Evolutionary conservation across 2,329 filamentous ascomycete species (phyloP).

Genomic region (Alternaria sp.): DNA sequence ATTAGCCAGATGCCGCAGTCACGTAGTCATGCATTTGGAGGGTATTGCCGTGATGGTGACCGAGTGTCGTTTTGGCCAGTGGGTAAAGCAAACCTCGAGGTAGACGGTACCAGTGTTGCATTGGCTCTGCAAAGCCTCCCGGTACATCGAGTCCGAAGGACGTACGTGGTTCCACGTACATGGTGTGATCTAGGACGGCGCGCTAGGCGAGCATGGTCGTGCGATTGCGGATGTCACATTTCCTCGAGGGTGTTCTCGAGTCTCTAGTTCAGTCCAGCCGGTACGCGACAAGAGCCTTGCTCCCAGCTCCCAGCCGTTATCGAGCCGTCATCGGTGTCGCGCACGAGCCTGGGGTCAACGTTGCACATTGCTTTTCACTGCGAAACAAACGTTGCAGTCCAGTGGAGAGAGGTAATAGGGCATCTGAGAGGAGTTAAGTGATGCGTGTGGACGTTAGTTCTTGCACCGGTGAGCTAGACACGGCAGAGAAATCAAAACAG

Average conservation of each 20-base stretch:
- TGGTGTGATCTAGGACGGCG: neutral
- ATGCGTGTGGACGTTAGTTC: neutral
- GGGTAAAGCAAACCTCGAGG: conserved; percentile 10
- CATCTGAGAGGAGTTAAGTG: neutral
- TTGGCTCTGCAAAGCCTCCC: conserved; percentile 1
- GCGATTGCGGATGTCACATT: conserved; percentile 9
- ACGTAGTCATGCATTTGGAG: conserved; percentile 13
- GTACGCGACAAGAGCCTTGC: neutral
- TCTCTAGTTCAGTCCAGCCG: neutral
- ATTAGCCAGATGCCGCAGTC: conserved; percentile 3
- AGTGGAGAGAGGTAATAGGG: neutral
- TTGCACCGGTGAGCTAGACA: neutral
- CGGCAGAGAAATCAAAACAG: neutral
- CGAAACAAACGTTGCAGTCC: neutral
- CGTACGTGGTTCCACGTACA: conserved; percentile 5
- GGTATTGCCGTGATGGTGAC: conserved; percentile 4
- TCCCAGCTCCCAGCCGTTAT: neutral
- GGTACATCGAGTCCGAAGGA: conserved; percentile 7
- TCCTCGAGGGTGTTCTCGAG: conserved; percentile 11
- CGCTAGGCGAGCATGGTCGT: neutral
- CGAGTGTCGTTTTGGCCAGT: neutral
- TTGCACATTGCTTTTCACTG: neutral
- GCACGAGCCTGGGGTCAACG: conserved; percentile 8
- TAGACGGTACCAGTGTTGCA: neutral
- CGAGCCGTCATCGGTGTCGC: neutral